These are phyloP conservation scores for Nakaseomyces uthaithaninus DNA, from an alignment of 1,139 yeast species.

Conservation along the genomic window DNA sequence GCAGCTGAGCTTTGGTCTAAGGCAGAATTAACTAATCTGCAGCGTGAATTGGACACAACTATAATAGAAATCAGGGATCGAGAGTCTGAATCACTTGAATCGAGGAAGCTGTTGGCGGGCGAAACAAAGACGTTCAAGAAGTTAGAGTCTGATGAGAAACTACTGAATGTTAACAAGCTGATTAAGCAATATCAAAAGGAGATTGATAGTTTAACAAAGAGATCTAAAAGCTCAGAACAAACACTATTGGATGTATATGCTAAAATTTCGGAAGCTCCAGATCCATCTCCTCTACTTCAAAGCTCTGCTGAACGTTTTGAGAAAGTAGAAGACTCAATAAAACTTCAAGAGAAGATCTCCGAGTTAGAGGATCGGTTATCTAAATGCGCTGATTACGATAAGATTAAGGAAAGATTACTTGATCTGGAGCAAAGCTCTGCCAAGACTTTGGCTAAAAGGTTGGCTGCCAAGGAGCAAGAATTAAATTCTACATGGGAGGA, in stretches of 20 bases:
- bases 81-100: slow-evolving; percentile 57
- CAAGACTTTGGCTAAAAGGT: slow-evolving; percentile 40
- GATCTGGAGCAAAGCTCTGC: slow-evolving; percentile 53
- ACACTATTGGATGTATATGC: slow-evolving; percentile 69
- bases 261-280: slow-evolving; percentile 81
- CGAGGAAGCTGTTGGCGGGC: slow-evolving; percentile 68
- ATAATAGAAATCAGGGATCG: slow-evolving; percentile 65
- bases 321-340: slow-evolving; percentile 47
- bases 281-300: slow-evolving; percentile 76
- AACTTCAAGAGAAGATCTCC: slow-evolving; percentile 46
- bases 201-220: slow-evolving; percentile 71
- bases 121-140: slow-evolving; percentile 79
- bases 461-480: slow-evolving; percentile 55
- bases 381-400: slow-evolving; percentile 70
- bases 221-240: slow-evolving; percentile 66
- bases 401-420: slow-evolving; percentile 52
- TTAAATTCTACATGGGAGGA: slow-evolving; percentile 52
- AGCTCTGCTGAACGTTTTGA: slow-evolving; percentile 62
- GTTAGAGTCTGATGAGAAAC: slow-evolving; percentile 55
- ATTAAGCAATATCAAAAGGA: slow-evolving; percentile 82
- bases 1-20: slow-evolving; percentile 76
- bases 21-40: slow-evolving; percentile 60
- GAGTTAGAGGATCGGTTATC: slow-evolving; percentile 53
- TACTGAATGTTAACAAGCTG: slow-evolving; percentile 53
- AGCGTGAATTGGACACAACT: slow-evolving; percentile 62